Percentiles rank a stretch among this genome's conserved stretches.
Evolutionary conservation across 2,329 filamentous ascomycete species (phyloP).

Genomic region (Atkinsonella hypoxylon): DNA sequence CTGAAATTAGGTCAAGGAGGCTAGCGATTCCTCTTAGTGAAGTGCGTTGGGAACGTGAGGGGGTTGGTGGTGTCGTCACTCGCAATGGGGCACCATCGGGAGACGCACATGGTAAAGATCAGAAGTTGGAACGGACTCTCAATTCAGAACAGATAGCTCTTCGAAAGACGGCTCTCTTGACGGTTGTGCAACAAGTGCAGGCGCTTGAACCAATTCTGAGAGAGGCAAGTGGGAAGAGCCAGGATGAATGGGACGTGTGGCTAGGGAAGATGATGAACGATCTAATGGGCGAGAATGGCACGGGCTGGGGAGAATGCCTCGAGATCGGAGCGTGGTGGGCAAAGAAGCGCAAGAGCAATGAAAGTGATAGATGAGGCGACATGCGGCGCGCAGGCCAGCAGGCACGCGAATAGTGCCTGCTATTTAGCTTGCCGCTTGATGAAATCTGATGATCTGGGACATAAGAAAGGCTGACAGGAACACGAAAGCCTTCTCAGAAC

Average conservation of each 20-base stretch:
- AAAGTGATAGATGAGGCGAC: neutral
- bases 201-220: constrained; percentile 72
- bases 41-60: constrained; percentile 76
- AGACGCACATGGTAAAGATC: constrained; percentile 38
- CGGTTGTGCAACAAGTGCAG: constrained; percentile 73
- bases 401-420: neutral
- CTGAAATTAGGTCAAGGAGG: constrained; percentile 58
- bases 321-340: constrained; percentile 82
- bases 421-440: neutral
- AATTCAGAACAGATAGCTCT: constrained; percentile 61
- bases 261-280: constrained; percentile 77
- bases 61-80: constrained; percentile 49
- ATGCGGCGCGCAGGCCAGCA: neutral
- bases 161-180: constrained; percentile 67
- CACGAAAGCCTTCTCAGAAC: too few relatives aligned
- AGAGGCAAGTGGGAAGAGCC: constrained; percentile 73
- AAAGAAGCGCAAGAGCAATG: constrained; percentile 45
- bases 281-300: constrained; percentile 65
- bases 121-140: constrained; percentile 32
- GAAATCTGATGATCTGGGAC: too few relatives aligned
- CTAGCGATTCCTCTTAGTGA: constrained; percentile 81
- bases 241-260: constrained; percentile 90
- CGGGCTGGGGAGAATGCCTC: constrained; percentile 74
- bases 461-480: too few relatives aligned
- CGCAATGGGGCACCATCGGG: constrained; percentile 49